Base-by-base conservation (phyloP, 768 basidiomycete species). In the Tephrocybe rancida region DNA sequence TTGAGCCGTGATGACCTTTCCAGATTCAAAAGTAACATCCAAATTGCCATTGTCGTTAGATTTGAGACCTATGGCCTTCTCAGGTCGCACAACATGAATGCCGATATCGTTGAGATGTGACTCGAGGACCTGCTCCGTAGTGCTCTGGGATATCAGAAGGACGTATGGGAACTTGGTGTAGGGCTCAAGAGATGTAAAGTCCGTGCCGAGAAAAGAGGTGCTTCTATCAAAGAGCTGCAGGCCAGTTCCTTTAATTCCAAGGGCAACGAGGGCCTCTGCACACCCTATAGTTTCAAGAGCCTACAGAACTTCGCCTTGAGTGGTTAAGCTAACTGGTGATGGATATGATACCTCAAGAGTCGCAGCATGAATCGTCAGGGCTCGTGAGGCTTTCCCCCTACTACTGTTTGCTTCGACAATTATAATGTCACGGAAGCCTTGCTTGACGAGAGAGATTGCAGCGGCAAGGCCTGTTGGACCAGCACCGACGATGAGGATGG, bases 401-500 rank as follows among this genome's bases (percentile, higher is more conserved):
- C 21, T 24, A 68, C 47, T 19, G 25, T 27, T 52, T 49, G 54
- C 70, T 47, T 83, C 81, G 2, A 82, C 77, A 14, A 81, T 64
- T 14, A 74, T 49, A 24, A 83, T 52, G 30, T 81, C 73, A 25
- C 53, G 62, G 38, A 72, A 70, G 2, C 74, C 74, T n/a, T 78
- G 71, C 10, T 73, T 65, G 16, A 67, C 59, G 5, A 83, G 73
- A 16, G 80, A 73, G 14, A 81, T 60, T 21, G 80, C 81, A 41
- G 71, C 64, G 0, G 76, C 67, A 45, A 82, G 73, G 7, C 82
- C 81, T 0, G 71, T 61, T 21, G 81, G 81, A 16, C 81, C 81
- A 22, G 77, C 78, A 25, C 79, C 81, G 9, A 83, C 73, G 22
- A 83, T 70, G 45, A 82, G 73, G 25, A 82, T 64, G 22, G 73